phyloP scores from a whole-genome alignment of 208 protist genomes.

The Paratrypanosoma confusum region DNA sequence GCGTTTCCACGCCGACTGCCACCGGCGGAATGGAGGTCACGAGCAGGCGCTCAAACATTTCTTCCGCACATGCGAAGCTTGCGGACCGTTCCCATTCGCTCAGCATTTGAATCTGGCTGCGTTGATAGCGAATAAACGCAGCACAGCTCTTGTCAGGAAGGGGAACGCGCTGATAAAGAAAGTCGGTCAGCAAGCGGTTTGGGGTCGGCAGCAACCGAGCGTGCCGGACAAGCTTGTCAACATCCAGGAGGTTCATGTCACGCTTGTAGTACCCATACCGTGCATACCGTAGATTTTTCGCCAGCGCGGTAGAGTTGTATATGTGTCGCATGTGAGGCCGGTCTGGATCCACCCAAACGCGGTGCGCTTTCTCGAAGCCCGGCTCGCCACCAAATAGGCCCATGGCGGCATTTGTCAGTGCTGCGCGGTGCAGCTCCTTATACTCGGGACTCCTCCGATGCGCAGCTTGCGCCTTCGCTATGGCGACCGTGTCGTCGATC shows the following conservation, averaged over 20 bases:
- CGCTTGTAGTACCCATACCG: slow-evolving; percentile 88
- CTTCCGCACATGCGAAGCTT: slow-evolving; percentile 50
- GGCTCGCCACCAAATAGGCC: slow-evolving; percentile 84
- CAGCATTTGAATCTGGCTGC: slow-evolving; percentile 61
- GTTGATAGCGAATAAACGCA: slow-evolving; percentile 73
- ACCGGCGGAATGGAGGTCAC: slow-evolving; percentile 85
- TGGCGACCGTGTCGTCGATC: slow-evolving; percentile 60
- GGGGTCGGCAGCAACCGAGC: slow-evolving; percentile 81
- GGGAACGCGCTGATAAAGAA: slow-evolving; percentile 82
- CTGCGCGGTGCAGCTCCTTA: slow-evolving; percentile 74
- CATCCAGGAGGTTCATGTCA: slow-evolving; percentile 83
- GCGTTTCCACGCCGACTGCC: slow-evolving; percentile 70
- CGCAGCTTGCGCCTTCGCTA: slow-evolving; percentile 20
- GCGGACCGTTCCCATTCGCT: slow-evolving; percentile 39
- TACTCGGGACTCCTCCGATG: slow-evolving; percentile 65
- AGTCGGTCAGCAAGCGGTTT: slow-evolving; percentile 74
- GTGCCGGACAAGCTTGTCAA: slow-evolving; percentile 86
- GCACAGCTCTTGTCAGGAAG: slow-evolving; percentile 71
- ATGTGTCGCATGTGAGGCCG: slow-evolving; percentile 84
- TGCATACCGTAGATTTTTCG: slow-evolving; percentile 80
- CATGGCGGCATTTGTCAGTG: slow-evolving; percentile 68
- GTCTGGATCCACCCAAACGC: slow-evolving; percentile 87
- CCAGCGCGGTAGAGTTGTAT: slow-evolving; percentile 76
- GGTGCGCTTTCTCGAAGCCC: slow-evolving; percentile 83
- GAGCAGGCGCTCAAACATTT: slow-evolving; percentile 85